These are phyloP conservation scores for Eragrostis curvula DNA, from an alignment of 176 grass and related monocot species.

Conservation along the genomic window DNA sequence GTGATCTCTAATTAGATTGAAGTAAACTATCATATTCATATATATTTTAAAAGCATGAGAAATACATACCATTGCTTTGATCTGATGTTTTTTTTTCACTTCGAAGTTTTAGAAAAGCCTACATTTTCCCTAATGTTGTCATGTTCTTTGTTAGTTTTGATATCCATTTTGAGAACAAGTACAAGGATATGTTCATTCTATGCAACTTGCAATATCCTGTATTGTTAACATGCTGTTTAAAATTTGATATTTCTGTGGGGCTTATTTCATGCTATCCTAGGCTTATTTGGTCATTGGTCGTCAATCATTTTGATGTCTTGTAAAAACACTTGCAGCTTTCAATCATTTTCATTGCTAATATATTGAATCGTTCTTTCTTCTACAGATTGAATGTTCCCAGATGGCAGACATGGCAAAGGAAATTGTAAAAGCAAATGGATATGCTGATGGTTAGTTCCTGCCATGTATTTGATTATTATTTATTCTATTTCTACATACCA, in stretches of 20 bases:
- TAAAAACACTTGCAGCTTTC: neutral
- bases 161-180: neutral
- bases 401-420: slow-evolving; percentile 99
- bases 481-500: neutral
- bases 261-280: too few relatives aligned
- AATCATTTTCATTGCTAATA: neutral
- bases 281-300: neutral
- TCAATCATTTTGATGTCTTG: neutral
- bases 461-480: neutral
- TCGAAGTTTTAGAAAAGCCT: neutral
- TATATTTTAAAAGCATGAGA: neutral
- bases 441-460: slow-evolving; percentile 70
- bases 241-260: neutral
- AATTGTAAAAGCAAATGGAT: slow-evolving; percentile 87
- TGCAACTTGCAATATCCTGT: neutral
- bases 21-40: neutral
- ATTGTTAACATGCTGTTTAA: slow-evolving; percentile 7
- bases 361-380: slow-evolving; percentile 8
- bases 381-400: slow-evolving; percentile 93
- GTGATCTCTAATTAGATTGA: neutral
- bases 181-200: neutral
- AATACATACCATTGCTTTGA: neutral
- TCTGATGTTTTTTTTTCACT: neutral
- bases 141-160: neutral
- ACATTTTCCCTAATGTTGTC: neutral